Conservation (phyloP, 2,329 filamentous ascomycete species). For the Bimuria novae-zelandiae region DNA sequence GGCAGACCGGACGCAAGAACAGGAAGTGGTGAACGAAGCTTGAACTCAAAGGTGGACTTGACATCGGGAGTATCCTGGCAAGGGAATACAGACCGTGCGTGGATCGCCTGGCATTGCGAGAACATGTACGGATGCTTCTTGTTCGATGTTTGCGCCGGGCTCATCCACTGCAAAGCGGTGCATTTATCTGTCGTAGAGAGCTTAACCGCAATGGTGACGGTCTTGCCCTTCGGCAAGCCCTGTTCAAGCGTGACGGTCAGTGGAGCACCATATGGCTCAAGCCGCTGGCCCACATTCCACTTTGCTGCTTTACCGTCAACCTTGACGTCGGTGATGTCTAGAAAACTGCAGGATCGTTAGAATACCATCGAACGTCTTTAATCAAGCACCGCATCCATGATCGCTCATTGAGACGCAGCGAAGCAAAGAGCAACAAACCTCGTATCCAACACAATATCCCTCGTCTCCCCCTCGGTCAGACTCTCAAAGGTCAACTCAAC, state of each 20-base stretch:
- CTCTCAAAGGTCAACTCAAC: slow-evolving; percentile 79
- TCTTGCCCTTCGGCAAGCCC: slow-evolving; percentile 52
- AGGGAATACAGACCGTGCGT: slow-evolving; percentile 90
- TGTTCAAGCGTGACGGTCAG: slow-evolving; percentile 63
- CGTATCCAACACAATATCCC: slow-evolving; percentile 86
- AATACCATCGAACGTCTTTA: neutral
- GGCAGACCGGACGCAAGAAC: slow-evolving; percentile 89
- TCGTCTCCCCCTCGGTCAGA: slow-evolving; percentile 71
- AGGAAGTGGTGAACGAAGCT: slow-evolving; percentile 81
- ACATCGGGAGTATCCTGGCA: slow-evolving; percentile 98
- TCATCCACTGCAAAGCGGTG: slow-evolving; percentile 94
- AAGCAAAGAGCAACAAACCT: slow-evolving; percentile 50
- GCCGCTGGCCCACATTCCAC: slow-evolving; percentile 72
- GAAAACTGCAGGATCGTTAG: slow-evolving; percentile 54
- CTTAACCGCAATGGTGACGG: slow-evolving; percentile 52
- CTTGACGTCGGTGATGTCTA: slow-evolving; percentile 73
- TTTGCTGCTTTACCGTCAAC: slow-evolving; percentile 67
- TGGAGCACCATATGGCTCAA: slow-evolving; percentile 76
- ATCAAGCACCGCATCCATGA: no score
- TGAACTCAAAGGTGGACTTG: slow-evolving; percentile 93
- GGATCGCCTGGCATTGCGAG: slow-evolving; percentile 96
- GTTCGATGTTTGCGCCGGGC: slow-evolving; percentile 90
- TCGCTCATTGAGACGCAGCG: neutral
- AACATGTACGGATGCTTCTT: slow-evolving; percentile 98
- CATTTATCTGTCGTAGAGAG: slow-evolving; percentile 84